A percentile compares a stretch with the other conserved stretches of the same genome.
Conservation (phyloP, 495 filamentous ascomycete genomes). For the Penicillium psychrofluorescens region DNA sequence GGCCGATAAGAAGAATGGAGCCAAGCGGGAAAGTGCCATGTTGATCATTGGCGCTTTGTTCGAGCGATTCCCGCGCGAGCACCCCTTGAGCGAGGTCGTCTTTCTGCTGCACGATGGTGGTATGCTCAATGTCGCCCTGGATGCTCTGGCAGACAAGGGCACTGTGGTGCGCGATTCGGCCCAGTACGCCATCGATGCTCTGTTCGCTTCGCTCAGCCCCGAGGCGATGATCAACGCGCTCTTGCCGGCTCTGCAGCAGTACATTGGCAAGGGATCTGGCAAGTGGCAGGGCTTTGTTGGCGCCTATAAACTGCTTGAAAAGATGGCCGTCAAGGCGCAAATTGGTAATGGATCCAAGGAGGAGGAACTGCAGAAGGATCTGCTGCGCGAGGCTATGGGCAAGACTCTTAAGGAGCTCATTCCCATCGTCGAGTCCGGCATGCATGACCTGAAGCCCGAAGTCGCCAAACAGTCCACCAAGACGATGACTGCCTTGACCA, state of each 20-base stretch:
- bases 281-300: slow-evolving; percentile 97
- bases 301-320: slow-evolving; percentile 72
- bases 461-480: slow-evolving; percentile 82
- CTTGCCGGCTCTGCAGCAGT: slow-evolving; percentile 62
- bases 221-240: slow-evolving; percentile 78
- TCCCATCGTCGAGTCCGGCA: slow-evolving; percentile 82
- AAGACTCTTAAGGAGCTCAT: slow-evolving; percentile 85
- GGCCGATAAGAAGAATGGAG: slow-evolving; percentile 86
- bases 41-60: slow-evolving; percentile 89
- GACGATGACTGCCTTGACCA: slow-evolving; percentile 85
- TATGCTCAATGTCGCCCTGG: slow-evolving; percentile 65
- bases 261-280: slow-evolving; percentile 70
- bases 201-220: slow-evolving; percentile 69
- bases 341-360: slow-evolving; percentile 71
- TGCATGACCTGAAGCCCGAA: slow-evolving; percentile 93
- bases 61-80: slow-evolving; percentile 74
- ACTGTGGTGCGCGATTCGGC: slow-evolving; percentile 81
- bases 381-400: slow-evolving; percentile 87
- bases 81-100: slow-evolving; percentile 70
- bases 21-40: slow-evolving; percentile 84
- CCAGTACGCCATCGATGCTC: slow-evolving; percentile 87
- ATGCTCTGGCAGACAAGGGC: slow-evolving; percentile 86
- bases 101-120: slow-evolving; percentile 75
- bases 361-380: slow-evolving; percentile 75
- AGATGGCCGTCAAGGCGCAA: slow-evolving; percentile 89